These are phyloP conservation scores for Pleomassaria siparia DNA, from an alignment of 2,329 filamentous ascomycete species.

Conservation along the genomic window DNA sequence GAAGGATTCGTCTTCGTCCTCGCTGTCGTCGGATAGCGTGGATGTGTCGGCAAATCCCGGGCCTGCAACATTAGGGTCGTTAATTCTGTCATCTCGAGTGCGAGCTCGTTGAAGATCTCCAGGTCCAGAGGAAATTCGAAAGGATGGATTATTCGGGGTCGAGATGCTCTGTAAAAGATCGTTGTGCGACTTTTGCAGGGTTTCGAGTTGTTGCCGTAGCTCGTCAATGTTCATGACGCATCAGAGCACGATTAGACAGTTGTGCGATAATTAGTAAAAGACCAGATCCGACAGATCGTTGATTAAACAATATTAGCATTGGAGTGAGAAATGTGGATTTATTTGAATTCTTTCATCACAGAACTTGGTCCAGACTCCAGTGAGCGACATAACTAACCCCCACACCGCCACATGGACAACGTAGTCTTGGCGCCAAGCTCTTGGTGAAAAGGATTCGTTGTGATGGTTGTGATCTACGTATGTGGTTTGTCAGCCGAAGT, in stretches of 20 bases:
- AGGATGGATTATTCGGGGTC: constrained; percentile 28
- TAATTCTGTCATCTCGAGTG: constrained; percentile 19
- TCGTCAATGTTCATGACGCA: constrained; percentile 23
- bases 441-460: too few relatives aligned
- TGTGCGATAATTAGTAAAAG: neutral
- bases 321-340: neutral
- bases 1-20: constrained; percentile 37
- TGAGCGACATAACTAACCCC: neutral
- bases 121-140: constrained; percentile 21
- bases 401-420: neutral
- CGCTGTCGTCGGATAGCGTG: constrained; percentile 38
- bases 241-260: neutral
- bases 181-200: constrained; percentile 36
- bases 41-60: constrained; percentile 35
- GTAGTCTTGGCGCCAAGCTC: neutral
- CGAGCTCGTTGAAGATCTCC: constrained; percentile 23
- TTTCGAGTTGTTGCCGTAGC: constrained; percentile 35
- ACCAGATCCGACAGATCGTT: neutral
- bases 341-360: neutral
- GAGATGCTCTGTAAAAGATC: constrained; percentile 31
- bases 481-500: too few relatives aligned
- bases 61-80: constrained; percentile 18
- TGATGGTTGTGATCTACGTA: too few relatives aligned
- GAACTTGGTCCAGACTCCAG: neutral
- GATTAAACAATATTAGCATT: neutral